phyloP scores from a whole-genome alignment of 2,329 filamentous ascomycete species.

The Bipolaris cookei region DNA sequence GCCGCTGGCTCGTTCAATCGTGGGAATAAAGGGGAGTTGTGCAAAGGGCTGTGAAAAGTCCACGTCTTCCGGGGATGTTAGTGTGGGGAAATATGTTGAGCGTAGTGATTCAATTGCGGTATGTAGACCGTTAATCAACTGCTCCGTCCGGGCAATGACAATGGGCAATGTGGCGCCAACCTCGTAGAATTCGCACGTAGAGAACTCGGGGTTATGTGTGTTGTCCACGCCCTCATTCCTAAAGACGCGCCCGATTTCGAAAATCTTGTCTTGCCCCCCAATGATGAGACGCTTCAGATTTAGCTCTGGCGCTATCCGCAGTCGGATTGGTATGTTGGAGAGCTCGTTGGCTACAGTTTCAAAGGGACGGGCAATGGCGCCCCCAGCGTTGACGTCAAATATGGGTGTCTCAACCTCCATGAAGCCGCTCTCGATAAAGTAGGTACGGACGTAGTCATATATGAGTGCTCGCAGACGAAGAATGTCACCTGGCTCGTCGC shows the following conservation, averaged over 20 bases:
- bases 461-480: constrained; percentile 77
- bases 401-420: constrained; percentile 92
- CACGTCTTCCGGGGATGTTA: constrained; percentile 53
- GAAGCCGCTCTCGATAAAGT: constrained; percentile 74
- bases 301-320: constrained; percentile 91
- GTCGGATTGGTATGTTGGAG: constrained; percentile 70
- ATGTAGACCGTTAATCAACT: constrained; percentile 61
- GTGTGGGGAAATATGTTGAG: constrained; percentile 37
- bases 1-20: constrained; percentile 72
- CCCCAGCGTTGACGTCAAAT: constrained; percentile 80
- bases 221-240: constrained; percentile 77
- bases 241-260: constrained; percentile 91
- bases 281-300: constrained; percentile 93
- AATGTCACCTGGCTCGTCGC: constrained; percentile 69
- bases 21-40: constrained; percentile 82
- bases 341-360: constrained; percentile 80
- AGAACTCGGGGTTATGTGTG: constrained; percentile 97
- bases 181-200: constrained; percentile 95
- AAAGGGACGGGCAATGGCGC: constrained; percentile 86
- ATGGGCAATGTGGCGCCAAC: constrained; percentile 79
- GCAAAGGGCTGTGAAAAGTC: constrained; percentile 66
- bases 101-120: constrained; percentile 55
- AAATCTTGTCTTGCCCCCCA: constrained; percentile 85
- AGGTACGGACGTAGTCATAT: constrained; percentile 74
- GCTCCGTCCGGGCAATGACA: constrained; percentile 77